These are phyloP conservation scores for Sporothrix dimorphospora DNA, from an alignment of 2,329 filamentous ascomycete genomes.

Conservation along the genomic window DNA sequence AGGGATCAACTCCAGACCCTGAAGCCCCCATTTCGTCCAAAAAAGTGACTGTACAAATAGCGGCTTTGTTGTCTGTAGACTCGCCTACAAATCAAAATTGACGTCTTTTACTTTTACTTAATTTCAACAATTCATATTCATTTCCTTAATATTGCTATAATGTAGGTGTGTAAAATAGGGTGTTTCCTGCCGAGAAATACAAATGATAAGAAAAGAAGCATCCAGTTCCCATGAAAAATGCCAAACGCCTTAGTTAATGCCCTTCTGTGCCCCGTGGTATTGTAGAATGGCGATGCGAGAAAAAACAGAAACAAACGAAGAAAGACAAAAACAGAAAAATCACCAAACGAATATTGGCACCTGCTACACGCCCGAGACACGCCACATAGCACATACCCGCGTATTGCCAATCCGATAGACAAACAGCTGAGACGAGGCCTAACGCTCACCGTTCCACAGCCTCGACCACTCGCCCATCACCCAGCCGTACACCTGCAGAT, in stretches of 20 bases:
- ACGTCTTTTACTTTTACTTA: not conserved
- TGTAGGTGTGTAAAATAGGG: not conserved
- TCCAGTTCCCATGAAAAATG: not conserved
- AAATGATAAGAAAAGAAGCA: not conserved
- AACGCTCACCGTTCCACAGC: conserved; percentile 38
- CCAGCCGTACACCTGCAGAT: conserved; percentile 38
- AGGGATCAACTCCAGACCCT: not conserved
- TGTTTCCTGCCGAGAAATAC: not conserved
- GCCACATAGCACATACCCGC: not conserved
- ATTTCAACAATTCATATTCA: not conserved
- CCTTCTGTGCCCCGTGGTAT: conserved; percentile 22
- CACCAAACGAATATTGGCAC: not conserved
- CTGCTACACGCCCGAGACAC: not conserved
- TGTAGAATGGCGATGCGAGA: conserved; percentile 16
- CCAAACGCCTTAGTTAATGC: conserved; percentile 19
- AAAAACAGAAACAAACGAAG: not conserved
- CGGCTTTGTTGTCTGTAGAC: not conserved
- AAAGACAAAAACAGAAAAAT: not conserved
- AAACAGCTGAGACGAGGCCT: not conserved
- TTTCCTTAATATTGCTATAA: not conserved
- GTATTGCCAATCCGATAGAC: not conserved
- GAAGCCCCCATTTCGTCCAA: not conserved
- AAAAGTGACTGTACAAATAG: conserved; percentile 8
- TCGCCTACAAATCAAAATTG: no score
- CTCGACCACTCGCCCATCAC: conserved; percentile 38